phyloP scores from a whole-genome alignment of 169 alveolate species.

The Cyclospora cayetanensis region DNA sequence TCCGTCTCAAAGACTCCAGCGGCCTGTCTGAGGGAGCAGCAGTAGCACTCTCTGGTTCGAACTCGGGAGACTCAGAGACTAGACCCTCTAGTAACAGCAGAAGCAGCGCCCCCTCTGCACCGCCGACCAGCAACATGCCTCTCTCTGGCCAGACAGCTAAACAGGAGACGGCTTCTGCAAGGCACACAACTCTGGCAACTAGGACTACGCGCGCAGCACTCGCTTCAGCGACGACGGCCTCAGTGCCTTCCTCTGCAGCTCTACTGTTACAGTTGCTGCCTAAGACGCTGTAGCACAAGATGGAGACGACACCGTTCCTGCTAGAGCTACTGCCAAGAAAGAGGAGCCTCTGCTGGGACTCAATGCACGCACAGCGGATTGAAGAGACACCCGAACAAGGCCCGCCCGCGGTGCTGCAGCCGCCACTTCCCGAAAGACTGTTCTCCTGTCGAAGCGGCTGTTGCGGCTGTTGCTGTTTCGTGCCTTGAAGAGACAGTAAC shows the following conservation, averaged over 20 bases:
- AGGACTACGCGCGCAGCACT: not conserved
- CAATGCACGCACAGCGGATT: constrained; percentile 23
- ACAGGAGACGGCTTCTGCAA: constrained; percentile 35
- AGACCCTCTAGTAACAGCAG: constrained; percentile 50
- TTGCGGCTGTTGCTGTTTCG: constrained; percentile 35
- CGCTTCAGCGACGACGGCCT: too few relatives aligned
- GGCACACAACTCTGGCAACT: not conserved
- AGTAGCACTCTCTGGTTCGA: not conserved
- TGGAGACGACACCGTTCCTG: constrained; percentile 11
- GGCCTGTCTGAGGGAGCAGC: not conserved
- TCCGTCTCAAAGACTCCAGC: not conserved
- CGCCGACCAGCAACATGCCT: constrained; percentile 5
- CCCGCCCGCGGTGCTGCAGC: not conserved
- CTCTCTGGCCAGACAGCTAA: not conserved
- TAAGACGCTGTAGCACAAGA: constrained; percentile 11
- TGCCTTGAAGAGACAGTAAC: not conserved
- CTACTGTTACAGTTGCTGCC: constrained; percentile 41
- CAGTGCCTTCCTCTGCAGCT: constrained; percentile 10
- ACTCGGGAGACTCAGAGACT: not conserved
- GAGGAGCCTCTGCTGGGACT: constrained; percentile 21
- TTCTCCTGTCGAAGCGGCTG: constrained; percentile 21
- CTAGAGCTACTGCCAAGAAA: constrained; percentile 54
- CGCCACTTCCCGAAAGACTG: too few relatives aligned
- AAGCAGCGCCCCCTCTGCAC: constrained; percentile 60
- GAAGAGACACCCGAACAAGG: constrained; percentile 39